These are phyloP conservation scores for Huntiella moniliformis DNA, from an alignment of 2,329 filamentous ascomycete species.

Conservation along the genomic window DNA sequence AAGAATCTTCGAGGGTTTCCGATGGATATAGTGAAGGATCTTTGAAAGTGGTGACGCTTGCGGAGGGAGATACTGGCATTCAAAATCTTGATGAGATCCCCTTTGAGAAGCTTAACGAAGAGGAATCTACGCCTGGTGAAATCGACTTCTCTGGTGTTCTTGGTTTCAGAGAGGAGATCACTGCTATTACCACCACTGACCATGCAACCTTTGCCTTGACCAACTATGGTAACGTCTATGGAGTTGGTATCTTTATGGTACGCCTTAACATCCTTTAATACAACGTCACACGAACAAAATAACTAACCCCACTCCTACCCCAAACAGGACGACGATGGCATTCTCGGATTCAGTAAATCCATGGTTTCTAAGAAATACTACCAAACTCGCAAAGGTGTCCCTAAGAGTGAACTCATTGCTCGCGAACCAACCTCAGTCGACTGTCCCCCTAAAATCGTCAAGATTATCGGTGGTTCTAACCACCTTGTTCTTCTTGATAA, in stretches of 20 bases:
- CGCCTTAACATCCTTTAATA: not conserved
- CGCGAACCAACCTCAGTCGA: constrained; percentile 25
- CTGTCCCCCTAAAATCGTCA: constrained; percentile 29
- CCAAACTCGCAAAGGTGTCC: constrained; percentile 1
- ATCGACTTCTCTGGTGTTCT: constrained; percentile 27
- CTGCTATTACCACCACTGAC: constrained; percentile 41
- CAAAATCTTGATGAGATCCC: constrained; percentile 25
- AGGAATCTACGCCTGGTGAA: constrained; percentile 5
- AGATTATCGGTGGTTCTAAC: constrained; percentile 36
- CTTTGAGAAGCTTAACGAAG: constrained; percentile 26
- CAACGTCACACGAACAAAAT: not conserved
- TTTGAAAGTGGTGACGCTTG: not conserved
- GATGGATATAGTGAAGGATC: not conserved
- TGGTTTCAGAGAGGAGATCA: constrained; percentile 30
- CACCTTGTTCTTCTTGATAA: constrained; percentile 35
- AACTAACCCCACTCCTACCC: constrained; percentile 1
- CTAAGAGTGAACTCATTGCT: constrained; percentile 8
- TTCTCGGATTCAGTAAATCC: constrained; percentile 30
- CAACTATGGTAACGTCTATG: constrained; percentile 41
- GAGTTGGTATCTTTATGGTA: constrained; percentile 47
- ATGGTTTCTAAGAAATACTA: constrained; percentile 11
- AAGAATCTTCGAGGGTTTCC: not conserved
- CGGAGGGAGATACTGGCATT: not conserved
- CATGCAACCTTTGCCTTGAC: constrained; percentile 44
- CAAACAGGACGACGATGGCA: constrained; percentile 24